Percentiles rank a stretch among this genome's conserved stretches.
Conservation (phyloP, 331 rosid species). For the Spiraea crenata region DNA sequence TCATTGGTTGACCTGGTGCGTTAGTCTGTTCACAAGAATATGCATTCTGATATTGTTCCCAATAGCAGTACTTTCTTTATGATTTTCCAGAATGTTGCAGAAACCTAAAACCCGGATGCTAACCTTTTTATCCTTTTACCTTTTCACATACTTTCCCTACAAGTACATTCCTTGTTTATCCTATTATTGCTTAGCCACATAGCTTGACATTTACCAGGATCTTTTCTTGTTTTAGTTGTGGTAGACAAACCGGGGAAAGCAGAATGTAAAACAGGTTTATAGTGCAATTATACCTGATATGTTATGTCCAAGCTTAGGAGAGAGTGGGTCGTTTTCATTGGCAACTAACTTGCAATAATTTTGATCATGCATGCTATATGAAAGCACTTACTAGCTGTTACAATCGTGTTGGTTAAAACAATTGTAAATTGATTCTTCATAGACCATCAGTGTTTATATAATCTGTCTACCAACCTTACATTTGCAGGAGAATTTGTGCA, state of each 20-base stretch:
- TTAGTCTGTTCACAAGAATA: background rate
- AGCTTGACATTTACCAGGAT: no score
- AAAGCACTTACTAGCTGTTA: background rate
- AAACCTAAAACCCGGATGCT: no score
- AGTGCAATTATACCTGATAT: no score
- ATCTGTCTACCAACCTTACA: background rate
- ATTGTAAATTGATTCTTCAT: background rate
- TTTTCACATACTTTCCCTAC: no score
- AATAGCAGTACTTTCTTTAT: background rate
- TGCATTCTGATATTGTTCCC: background rate
- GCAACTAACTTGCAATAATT: background rate
- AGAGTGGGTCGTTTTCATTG: background rate
- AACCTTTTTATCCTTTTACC: no score
- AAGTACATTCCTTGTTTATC: no score
- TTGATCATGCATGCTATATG: background rate
- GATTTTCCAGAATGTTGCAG: background rate
- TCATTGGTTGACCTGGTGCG: background rate
- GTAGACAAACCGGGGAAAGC: background rate
- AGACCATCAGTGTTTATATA: conserved; percentile 3
- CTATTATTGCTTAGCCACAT: no score
- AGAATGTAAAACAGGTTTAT: background rate
- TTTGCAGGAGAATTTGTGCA: conserved; percentile 11
- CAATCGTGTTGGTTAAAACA: background rate
- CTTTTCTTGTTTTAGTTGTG: no score
- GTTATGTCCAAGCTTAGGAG: no score